Evolutionary conservation across 164 flowering plant species (phyloP), one percentile per base, ranked within the genome.

Genomic region (Stephania japonica): DNA sequence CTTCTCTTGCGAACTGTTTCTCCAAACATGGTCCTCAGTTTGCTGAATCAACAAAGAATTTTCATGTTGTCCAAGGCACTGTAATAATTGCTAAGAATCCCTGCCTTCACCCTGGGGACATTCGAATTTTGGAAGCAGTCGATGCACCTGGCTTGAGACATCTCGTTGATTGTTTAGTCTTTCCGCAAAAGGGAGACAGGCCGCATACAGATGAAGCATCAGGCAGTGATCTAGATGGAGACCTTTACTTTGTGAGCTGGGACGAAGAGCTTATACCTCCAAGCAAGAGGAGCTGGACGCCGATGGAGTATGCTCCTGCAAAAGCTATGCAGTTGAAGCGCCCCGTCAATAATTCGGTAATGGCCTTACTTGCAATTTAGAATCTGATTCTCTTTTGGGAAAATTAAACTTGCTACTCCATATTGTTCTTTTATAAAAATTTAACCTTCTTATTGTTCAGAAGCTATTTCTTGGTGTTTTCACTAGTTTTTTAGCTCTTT

Each of bases 171-270:
- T 96, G 99, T 76, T 80, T 96, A 72, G 88, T 91, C 21, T 96
- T 93, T 75, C 99, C 98, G 69, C 98, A 91, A 71, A 93, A 93
- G 73, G 98, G 99, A 24, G 92, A 88, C 0, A 82, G 99, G 76
- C 99, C 99, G 4, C 97, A 93, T 69, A 50, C 94, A 32, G 76
- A 96, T 82, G 99, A 96, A 80, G 98, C 98, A 42, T 96, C 99
- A 21, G 98, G 99, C 61, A 93, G 99, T 84, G 99, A 96, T 72
- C 88, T 96, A 24, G 99, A 92, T 81, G 99, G 99, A 13, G 98
- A 93, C 77, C 84, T 86, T 0, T 96, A 96, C 77, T 96, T 96
- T 83, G 94, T 90, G 10, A 82, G 97, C 1, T 96, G 99, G 98
- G 97, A 92, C 75, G 84, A 82, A 67, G 80, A 77, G 70, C 91